A percentile compares a stretch with the other conserved stretches of the same genome.
Evolutionary conservation across 2,329 filamentous ascomycete species (phyloP).

Genomic region (Xylariaceae sp.): DNA sequence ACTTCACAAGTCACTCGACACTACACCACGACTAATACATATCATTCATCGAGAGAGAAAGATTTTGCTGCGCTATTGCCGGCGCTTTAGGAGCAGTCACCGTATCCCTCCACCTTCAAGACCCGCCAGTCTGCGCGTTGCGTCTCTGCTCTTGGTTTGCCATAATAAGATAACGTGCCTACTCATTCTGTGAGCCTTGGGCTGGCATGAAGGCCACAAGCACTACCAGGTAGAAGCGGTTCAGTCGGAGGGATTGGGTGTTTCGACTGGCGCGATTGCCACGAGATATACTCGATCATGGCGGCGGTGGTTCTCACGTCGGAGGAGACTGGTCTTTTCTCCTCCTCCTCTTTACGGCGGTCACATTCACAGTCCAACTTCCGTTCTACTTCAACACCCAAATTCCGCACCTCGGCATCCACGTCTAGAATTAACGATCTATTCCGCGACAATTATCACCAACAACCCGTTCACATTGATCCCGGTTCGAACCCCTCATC

Average conservation of each 20-base stretch:
- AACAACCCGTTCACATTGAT: slow-evolving; percentile 31
- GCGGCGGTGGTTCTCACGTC: slow-evolving; percentile 57
- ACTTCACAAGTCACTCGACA: too few relatives aligned
- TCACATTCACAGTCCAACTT: slow-evolving; percentile 62
- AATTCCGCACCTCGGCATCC: slow-evolving; percentile 46
- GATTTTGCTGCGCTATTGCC: too few relatives aligned
- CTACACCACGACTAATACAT: too few relatives aligned
- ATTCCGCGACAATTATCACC: slow-evolving; percentile 43
- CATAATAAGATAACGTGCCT: too few relatives aligned
- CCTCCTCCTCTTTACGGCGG: slow-evolving; percentile 51
- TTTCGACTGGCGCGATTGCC: too few relatives aligned
- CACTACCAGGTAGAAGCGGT: slow-evolving; percentile 15
- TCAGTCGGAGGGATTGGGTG: slow-evolving; percentile 26
- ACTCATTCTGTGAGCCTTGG: too few relatives aligned
- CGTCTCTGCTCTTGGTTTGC: too few relatives aligned
- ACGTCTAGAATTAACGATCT: slow-evolving; percentile 46
- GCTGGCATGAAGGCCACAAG: too few relatives aligned
- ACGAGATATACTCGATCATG: slow-evolving; percentile 37
- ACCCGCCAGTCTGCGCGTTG: too few relatives aligned
- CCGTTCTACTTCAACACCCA: slow-evolving; percentile 38
- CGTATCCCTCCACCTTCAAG: too few relatives aligned
- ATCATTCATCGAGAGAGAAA: too few relatives aligned
- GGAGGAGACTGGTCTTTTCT: slow-evolving; percentile 58
- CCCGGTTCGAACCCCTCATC: slow-evolving; percentile 52
- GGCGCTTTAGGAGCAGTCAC: too few relatives aligned